Evolutionary conservation across 768 basidiomycete species (phyloP).

Genomic region (Galerina marginata): DNA sequence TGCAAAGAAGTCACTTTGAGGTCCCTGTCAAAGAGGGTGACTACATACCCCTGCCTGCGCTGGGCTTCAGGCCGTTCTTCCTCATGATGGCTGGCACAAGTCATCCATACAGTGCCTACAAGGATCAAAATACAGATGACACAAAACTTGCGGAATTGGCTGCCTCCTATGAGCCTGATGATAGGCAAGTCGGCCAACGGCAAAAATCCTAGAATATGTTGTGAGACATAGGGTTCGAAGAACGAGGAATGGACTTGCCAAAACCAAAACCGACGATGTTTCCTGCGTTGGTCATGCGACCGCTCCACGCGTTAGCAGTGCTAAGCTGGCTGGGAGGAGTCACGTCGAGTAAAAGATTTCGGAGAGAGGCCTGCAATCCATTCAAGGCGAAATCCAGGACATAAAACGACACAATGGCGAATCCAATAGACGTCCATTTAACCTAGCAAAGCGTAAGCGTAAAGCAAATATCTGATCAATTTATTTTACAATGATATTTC

Average conservation of each 20-base stretch:
- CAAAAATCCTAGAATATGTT: conserved; percentile 68
- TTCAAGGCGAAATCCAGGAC: conserved; percentile 97
- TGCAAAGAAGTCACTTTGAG: conserved; percentile 13
- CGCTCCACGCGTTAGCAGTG: conserved; percentile 97
- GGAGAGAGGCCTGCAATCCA: conserved; percentile 88
- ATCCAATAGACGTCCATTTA: conserved; percentile 72
- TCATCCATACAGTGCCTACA: conserved; percentile 82
- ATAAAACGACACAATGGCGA: conserved; percentile 92
- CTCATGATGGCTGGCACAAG: conserved; percentile 86
- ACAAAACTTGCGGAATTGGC: conserved; percentile 96
- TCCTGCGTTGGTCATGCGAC: conserved; percentile 94
- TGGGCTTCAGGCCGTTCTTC: conserved; percentile 58
- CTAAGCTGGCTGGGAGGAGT: conserved; percentile 89
- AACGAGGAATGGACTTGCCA: conserved; percentile 49
- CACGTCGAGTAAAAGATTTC: conserved; percentile 93
- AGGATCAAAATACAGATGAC: conserved; percentile 83
- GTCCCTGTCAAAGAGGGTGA: conserved; percentile 5
- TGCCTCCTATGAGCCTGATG: conserved; percentile 82
- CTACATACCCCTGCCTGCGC: conserved; percentile 44
- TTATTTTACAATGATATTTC: conserved; percentile 60
- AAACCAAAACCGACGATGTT: conserved; percentile 95
- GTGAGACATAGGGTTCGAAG: background rate
- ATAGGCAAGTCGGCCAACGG: conserved; percentile 84
- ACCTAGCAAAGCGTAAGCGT: conserved; percentile 45
- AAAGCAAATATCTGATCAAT: background rate